Conservation (phyloP, 2,329 filamentous ascomycete species). For the Aspergillus brasiliensis region DNA sequence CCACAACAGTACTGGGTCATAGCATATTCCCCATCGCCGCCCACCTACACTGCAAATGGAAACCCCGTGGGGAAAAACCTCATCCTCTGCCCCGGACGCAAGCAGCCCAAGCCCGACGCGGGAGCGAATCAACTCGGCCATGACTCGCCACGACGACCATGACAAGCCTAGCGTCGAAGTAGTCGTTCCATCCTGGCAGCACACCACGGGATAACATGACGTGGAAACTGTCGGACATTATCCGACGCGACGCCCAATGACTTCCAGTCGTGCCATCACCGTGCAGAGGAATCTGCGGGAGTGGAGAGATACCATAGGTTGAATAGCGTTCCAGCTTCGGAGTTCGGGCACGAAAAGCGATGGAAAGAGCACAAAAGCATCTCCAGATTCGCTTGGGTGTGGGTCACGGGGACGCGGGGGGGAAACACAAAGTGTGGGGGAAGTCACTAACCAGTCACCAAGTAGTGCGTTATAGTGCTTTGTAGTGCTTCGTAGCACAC, state of each 20-base stretch:
- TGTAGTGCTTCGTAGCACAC: no score
- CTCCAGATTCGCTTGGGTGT: background rate
- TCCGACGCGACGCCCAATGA: slow-evolving; percentile 24
- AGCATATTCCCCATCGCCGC: background rate
- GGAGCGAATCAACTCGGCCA: background rate
- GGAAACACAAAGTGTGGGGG: background rate
- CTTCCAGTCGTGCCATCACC: background rate
- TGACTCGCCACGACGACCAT: background rate
- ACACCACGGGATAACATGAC: background rate
- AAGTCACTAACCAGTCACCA: no score
- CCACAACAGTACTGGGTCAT: background rate
- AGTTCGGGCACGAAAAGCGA: slow-evolving; percentile 23
- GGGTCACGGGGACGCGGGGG: slow-evolving; percentile 1
- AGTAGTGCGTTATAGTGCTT: no score
- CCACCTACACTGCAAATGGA: background rate
- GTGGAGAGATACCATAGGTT: slow-evolving; percentile 9
- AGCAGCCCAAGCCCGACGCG: slow-evolving; percentile 14
- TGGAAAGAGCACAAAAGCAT: background rate
- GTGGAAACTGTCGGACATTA: slow-evolving; percentile 18
- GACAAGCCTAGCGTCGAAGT: background rate
- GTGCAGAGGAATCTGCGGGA: background rate
- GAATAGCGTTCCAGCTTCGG: slow-evolving; percentile 20
- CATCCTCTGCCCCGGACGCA: slow-evolving; percentile 22
- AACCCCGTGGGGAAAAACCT: slow-evolving; percentile 31
- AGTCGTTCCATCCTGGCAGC: background rate